Percentiles rank a stretch among this genome's conserved stretches.
These are phyloP conservation scores for Zoysia pacifica DNA, from an alignment of 176 grass and related monocot species.

Conservation along the genomic window DNA sequence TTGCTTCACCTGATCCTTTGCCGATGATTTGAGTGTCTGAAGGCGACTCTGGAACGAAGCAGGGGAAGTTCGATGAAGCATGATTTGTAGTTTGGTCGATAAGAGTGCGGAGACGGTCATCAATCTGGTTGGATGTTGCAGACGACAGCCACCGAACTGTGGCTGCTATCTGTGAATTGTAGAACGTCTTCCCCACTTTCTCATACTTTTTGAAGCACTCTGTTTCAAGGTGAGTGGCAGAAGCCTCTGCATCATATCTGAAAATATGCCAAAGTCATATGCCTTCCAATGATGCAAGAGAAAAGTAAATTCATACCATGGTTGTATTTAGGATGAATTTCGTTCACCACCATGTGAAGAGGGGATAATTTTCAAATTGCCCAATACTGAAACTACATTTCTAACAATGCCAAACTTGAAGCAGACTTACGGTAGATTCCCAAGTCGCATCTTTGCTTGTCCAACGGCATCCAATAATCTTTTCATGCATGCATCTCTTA, in stretches of 20 bases:
- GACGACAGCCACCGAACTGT: constrained; percentile 79
- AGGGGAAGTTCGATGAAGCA: constrained; percentile 1
- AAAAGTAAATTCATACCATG: background rate
- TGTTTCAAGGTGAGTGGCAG: constrained; percentile 70
- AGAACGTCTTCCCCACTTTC: constrained; percentile 84
- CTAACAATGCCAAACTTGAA: constrained; percentile 16
- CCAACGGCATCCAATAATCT: constrained; percentile 62
- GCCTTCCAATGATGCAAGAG: background rate
- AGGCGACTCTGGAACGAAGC: constrained; percentile 27
- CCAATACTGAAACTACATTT: constrained; percentile 6
- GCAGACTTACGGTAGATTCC: constrained; percentile 57
- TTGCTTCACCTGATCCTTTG: constrained; percentile 10
- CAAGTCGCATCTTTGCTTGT: constrained; percentile 59
- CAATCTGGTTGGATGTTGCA: constrained; percentile 64
- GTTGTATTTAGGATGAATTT: background rate
- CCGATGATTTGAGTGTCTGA: background rate
- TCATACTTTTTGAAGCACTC: constrained; percentile 88
- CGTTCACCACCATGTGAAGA: background rate
- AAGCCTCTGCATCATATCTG: constrained; percentile 51
- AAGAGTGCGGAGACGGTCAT: constrained; percentile 45
- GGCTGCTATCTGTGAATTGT: constrained; percentile 91
- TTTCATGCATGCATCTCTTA: constrained; percentile 70
- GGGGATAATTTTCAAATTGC: constrained; percentile 7
- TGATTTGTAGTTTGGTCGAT: constrained; percentile 9
- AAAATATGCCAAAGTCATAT: constrained; percentile 17